Percentiles rank a stretch among this genome's conserved stretches.
These are phyloP conservation scores for Cercospora citrullina DNA, from an alignment of 2,329 filamentous ascomycete genomes.

Conservation along the genomic window DNA sequence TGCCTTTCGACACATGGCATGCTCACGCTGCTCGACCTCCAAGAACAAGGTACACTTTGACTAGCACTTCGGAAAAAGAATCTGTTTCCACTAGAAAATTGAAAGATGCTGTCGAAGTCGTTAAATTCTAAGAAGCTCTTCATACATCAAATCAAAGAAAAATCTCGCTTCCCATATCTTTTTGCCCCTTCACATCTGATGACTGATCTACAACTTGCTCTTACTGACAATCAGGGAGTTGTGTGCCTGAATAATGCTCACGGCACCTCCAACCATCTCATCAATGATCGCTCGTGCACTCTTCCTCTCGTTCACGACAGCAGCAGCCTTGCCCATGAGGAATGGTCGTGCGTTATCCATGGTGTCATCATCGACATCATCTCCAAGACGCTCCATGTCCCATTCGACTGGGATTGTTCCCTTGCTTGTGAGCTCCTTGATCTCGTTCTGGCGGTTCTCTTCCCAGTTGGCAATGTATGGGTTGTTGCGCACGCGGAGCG, in stretches of 20 bases:
- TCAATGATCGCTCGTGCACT: constrained; percentile 88
- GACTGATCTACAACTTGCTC: constrained; percentile 40
- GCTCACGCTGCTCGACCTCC: no score
- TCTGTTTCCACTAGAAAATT: not conserved
- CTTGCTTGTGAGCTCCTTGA: constrained; percentile 86
- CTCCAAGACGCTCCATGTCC: constrained; percentile 80
- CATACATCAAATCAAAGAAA: not conserved
- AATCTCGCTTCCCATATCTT: not conserved
- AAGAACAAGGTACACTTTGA: not conserved
- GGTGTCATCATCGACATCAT: constrained; percentile 70
- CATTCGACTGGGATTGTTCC: constrained; percentile 91
- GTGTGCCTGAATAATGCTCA: constrained; percentile 34
- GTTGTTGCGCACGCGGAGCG: constrained; percentile 90
- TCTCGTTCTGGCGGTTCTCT: constrained; percentile 82
- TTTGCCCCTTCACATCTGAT: not conserved
- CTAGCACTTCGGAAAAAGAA: not conserved
- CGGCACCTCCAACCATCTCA: constrained; percentile 83
- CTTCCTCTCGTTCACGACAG: constrained; percentile 91
- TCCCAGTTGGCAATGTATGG: constrained; percentile 96
- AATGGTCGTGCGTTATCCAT: constrained; percentile 90
- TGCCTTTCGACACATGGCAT: not conserved
- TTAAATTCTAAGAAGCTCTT: constrained; percentile 8
- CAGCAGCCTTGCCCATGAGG: constrained; percentile 95
- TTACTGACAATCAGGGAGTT: constrained; percentile 35
- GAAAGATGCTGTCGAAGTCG: constrained; percentile 1